These are phyloP conservation scores for Candida tropicalis DNA, from an alignment of 1,139 yeast genomes.

Conservation along the genomic window DNA sequence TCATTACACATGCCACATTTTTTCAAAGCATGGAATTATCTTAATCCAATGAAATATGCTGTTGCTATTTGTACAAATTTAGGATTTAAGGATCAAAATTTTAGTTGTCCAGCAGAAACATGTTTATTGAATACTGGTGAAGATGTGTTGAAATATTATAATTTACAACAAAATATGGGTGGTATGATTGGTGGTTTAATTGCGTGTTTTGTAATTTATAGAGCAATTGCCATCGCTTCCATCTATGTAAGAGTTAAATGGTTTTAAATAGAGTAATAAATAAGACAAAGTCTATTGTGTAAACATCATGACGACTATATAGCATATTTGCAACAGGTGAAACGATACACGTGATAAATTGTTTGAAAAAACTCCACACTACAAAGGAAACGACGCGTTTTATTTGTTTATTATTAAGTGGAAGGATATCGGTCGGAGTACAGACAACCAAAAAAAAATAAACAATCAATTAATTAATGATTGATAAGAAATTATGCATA, in stretches of 20 bases:
- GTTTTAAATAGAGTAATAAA: slow-evolving; percentile 9
- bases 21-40: slow-evolving; percentile 67
- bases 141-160: slow-evolving; percentile 37
- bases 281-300: too few relatives aligned
- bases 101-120: slow-evolving; percentile 28
- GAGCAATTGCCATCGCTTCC: slow-evolving; percentile 31
- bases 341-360: too few relatives aligned
- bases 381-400: too few relatives aligned
- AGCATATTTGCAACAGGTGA: too few relatives aligned
- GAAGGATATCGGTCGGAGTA: too few relatives aligned
- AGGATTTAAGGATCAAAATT: slow-evolving; percentile 36
- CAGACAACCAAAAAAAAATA: too few relatives aligned
- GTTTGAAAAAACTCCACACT: too few relatives aligned
- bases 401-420: too few relatives aligned
- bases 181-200: slow-evolving; percentile 39
- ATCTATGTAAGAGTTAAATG: slow-evolving; percentile 32
- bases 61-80: slow-evolving; percentile 53
- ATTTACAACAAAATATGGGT: slow-evolving; percentile 31
- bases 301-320: too few relatives aligned
- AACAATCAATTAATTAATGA: too few relatives aligned
- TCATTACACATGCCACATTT: slow-evolving; percentile 73
- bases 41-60: slow-evolving; percentile 74
- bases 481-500: too few relatives aligned
- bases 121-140: slow-evolving; percentile 41
- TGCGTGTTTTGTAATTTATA: slow-evolving; percentile 37